Base-by-base conservation (phyloP, 768 basidiomycete species). In the Pholiota molesta region DNA sequence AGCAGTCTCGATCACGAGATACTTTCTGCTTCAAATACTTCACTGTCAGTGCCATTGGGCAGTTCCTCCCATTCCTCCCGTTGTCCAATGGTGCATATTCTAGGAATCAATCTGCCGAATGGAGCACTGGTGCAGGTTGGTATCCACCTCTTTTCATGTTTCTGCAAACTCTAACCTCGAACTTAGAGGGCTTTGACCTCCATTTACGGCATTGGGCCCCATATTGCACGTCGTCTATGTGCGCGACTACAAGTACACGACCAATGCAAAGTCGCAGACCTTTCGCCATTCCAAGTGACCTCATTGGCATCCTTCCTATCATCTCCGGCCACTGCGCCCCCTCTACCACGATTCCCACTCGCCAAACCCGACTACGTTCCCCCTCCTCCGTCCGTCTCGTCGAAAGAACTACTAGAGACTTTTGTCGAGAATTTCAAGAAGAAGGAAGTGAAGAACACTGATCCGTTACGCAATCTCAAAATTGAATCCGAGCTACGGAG, bases 241-340 rank as follows among this genome's bases (percentile, higher is more conserved):
- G 94, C 96, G 10, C 89, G 97, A 62, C 86, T 97, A 49, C 91
- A 92, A 71, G 93, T 99, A 56, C 95, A 98, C 75, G 88, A 94
- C 80, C 82, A 82, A 64, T 87, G 90, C 77, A 87, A 85, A 74
- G 87, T 99, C 66, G 85, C 84, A 53, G 85, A 94, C 72, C 82
- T 99, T 33, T 88, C 93, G 28, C 89, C 95, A 31, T 80, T 85
- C 37, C 97, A 99, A 83, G 80, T 96, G 54, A 97, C 95, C 14
- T 84, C 90, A 16, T 84, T 99, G n/a, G 90, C 95, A 13, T 92
- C 97, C 6, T 97, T 94, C 76, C 88, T 99, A 10, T 95, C 96
- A 5, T 92, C 95, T 0, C 96, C 97, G 1, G 78, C 84, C 23
- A 95, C 92, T 17, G 84, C 90, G 2, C 79, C 87, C 0, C 80